Evolutionary conservation across 768 basidiomycete species (phyloP).

Genomic region (Mycena vitilis): DNA sequence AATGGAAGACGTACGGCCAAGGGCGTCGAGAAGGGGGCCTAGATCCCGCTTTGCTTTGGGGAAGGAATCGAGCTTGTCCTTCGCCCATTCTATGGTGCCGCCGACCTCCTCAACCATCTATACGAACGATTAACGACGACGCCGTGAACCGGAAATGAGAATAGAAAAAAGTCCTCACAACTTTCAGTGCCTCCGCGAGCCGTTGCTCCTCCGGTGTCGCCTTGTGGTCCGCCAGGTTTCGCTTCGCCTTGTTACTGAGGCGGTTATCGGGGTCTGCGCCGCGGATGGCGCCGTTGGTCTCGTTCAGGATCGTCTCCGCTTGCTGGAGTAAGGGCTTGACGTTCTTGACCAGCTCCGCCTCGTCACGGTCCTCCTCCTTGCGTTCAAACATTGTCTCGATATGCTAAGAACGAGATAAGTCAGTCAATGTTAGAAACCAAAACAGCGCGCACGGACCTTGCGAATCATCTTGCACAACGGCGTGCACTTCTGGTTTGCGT

Average conservation of each 20-base stretch:
- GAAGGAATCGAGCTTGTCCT: conserved; percentile 49
- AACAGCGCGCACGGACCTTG: conserved; percentile 37
- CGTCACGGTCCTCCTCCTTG: conserved; percentile 51
- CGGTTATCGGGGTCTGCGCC: conserved; percentile 53
- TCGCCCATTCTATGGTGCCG: conserved; percentile 53
- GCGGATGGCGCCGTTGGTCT: conserved; percentile 50
- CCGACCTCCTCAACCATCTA: conserved; percentile 51
- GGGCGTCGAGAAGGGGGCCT: conserved; percentile 50
- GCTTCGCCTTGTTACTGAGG: conserved; percentile 47
- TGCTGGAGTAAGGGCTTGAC: conserved; percentile 52
- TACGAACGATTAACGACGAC: not conserved
- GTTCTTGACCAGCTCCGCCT: conserved; percentile 48
- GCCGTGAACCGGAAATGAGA: not conserved
- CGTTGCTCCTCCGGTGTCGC: conserved; percentile 53
- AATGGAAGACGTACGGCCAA: conserved; percentile 46
- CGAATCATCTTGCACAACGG: conserved; percentile 52
- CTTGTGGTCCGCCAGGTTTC: conserved; percentile 49
- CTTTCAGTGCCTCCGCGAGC: conserved; percentile 52
- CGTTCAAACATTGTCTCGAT: conserved; percentile 48
- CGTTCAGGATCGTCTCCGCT: conserved; percentile 51
- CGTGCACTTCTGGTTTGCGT: conserved; percentile 44
- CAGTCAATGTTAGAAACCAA: too few relatives aligned
- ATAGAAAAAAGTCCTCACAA: conserved; percentile 39
- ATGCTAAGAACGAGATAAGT: conserved; percentile 38
- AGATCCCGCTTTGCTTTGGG: conserved; percentile 54